Base-by-base conservation (phyloP, 75 land plant genomes). In the Azolla pinnata region DNA sequence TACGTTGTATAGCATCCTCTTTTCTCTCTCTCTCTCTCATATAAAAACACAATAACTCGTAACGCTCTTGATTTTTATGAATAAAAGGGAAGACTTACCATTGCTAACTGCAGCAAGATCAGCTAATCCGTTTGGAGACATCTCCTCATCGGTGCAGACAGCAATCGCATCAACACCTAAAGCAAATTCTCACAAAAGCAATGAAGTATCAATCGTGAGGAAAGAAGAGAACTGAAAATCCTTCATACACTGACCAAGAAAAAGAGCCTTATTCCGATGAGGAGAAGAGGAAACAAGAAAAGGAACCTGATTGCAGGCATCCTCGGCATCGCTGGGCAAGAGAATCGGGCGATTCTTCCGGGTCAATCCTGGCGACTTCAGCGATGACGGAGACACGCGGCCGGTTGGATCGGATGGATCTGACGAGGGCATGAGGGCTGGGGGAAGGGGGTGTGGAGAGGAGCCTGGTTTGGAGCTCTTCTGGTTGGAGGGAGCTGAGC, bases 91-190 rank as follows among this genome's bases (percentile, higher is more conserved):
- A 49, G 31, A 19, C 53, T 17, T 33, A 31, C 32, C 42, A 33
- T 18, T 57, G 42, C 42, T n/a, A 28, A 65, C 74, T 35, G 68
- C 68, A 25, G 42, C 48, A 42, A 71, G 68, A 50, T 71, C 74
- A 33, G 67, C 62, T 17, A 71, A 21, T 23, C 74, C 74, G 53
- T 71, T 53, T 2, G 74, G 74, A 19, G 74, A 71, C 9, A 26
- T 47, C 19, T 71, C 68, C 40, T 71, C 74, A 29, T 71, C 74
- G 16, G 74, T 71, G 59, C 74, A 58, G 24, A 71, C 58, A 24
- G 74, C 49, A 21, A 71, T 30, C 10, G 74, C 74, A 59, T 58
- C 52, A 31, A 60, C 68, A 26, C 74, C 74, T 71, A 46, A 46
- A 46, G 49, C n/a, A 38, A 7, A 38, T 8, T 38, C 12, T 8